Evolutionary conservation across 2,329 filamentous ascomycete genomes (phyloP), one percentile per base, ranked within the genome.

Genomic region (Pezicula radicicola): DNA sequence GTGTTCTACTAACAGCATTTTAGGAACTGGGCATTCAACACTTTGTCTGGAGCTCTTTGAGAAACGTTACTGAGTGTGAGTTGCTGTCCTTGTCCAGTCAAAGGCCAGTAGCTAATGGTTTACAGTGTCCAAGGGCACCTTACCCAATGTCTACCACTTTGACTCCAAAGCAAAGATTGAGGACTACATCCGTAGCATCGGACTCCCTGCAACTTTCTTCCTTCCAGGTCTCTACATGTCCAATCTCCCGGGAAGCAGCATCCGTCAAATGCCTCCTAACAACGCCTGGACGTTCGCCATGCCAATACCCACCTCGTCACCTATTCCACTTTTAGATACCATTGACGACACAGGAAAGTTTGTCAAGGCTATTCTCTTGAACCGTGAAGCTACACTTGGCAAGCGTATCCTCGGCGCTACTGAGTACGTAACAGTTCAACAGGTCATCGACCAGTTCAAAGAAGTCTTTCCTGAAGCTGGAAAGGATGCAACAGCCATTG

Each of bases 191-290:
- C 54, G 66, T 28, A 48, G 56, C 10, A 60, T 62, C n/a, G 71
- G 69, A 0, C 64, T 81, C 4, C 71, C 73, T 10, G 72, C 71
- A 44, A 71, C 77, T 0, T 81, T 77, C 61, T 73, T 77, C 55
- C 65, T 73, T 3, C 73, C 77, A 0, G 79, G 70, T 0, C 71
- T 69, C 37, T 82, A 78, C 55, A 80, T 81, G 77, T 71, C 73
- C 56, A 81, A 80, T 51, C 67, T 75, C 25, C 62, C 60, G 10
- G 63, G 59, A 15, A 49, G 50, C 12, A 58, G 50, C 49, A 59
- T 66, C 19, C 54, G 54, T 12, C 59, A 63, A 53, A 27, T 59
- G 21, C 57, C 61, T 28, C 59, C 59, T 6, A 60, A 64, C 50
- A 63, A 65, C 4, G 61, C 64, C n/a, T 67, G 63, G 43, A 58